These are phyloP conservation scores for Meripilus lineatus DNA, from an alignment of 1,284 basidiomycete genomes.

Conservation along the genomic window DNA sequence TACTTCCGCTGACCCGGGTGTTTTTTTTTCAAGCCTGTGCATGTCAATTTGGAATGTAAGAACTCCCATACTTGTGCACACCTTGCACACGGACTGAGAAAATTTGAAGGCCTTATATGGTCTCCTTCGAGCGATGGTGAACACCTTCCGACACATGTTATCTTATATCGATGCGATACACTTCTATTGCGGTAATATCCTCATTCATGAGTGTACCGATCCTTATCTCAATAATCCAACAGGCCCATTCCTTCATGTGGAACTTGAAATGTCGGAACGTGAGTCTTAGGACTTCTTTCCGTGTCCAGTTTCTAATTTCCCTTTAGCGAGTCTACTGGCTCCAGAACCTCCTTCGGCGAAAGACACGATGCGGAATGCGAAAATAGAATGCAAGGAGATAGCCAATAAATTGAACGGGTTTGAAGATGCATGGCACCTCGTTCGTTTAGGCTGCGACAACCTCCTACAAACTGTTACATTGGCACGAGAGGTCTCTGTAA, in stretches of 20 bases:
- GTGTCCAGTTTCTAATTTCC: no score
- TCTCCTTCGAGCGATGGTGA: constrained; percentile 16
- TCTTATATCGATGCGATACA: constrained; percentile 23
- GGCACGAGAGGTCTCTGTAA: constrained; percentile 20
- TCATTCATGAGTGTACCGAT: constrained; percentile 11
- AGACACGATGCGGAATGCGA: constrained; percentile 9
- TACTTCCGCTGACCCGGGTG: neutral
- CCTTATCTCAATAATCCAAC: no score
- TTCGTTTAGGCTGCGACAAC: constrained; percentile 21
- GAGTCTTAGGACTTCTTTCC: no score
- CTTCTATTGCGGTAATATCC: constrained; percentile 20
- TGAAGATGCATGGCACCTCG: constrained; percentile 28
- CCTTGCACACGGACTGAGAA: neutral
- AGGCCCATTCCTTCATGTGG: constrained; percentile 6
- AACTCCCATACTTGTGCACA: neutral
- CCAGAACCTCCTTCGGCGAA: neutral
- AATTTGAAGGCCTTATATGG: constrained; percentile 10
- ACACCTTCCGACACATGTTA: constrained; percentile 22
- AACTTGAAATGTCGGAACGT: constrained; percentile 2
- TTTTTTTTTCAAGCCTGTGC: constrained; percentile 17
- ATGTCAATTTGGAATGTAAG: constrained; percentile 26
- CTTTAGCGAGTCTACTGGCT: no score
- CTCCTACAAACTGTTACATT: constrained; percentile 23
- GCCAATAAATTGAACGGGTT: constrained; percentile 22
- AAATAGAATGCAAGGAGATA: constrained; percentile 21